Evolutionary conservation across 306 rosid species (phyloP).

Genomic region (Cicer pinnatifidum): DNA sequence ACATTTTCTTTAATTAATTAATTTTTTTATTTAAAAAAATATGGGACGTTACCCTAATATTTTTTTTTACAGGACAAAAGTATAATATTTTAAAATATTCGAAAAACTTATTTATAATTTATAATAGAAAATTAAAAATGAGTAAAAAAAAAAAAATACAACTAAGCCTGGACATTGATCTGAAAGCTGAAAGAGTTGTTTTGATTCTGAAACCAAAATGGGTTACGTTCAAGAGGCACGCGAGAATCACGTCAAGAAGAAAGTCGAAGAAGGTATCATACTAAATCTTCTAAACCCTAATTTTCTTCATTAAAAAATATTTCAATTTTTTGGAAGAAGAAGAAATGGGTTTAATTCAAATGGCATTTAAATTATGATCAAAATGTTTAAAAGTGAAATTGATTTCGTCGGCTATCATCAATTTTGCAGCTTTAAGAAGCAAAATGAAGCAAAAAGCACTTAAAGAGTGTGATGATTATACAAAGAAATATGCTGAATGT

Average conservation of each 20-base stretch:
- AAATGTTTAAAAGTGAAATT: neutral
- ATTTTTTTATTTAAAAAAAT: too few relatives aligned
- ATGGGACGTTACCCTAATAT: too few relatives aligned
- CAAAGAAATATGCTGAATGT: conserved; percentile 82
- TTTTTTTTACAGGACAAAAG: too few relatives aligned
- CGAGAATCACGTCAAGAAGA: conserved; percentile 96
- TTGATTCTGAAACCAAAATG: conserved; percentile 51
- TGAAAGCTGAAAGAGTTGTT: too few relatives aligned
- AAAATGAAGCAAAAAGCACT: conserved; percentile 95
- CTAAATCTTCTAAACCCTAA: conserved; percentile 21
- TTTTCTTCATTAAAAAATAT: neutral
- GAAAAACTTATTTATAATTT: too few relatives aligned
- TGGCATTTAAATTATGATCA: neutral
- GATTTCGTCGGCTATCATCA: neutral
- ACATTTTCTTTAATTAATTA: too few relatives aligned
- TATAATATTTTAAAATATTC: too few relatives aligned
- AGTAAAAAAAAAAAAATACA: too few relatives aligned
- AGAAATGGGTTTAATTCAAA: conserved; percentile 3
- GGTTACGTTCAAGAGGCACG: conserved; percentile 87
- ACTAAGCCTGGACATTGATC: too few relatives aligned
- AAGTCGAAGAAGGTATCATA: conserved; percentile 84
- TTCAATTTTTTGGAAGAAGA: conserved; percentile 3
- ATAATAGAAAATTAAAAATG: too few relatives aligned
- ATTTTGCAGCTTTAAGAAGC: conserved; percentile 75
- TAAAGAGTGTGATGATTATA: conserved; percentile 74